Base-by-base conservation (phyloP, 129 eudicot genomes). In the Centella asiatica region DNA sequence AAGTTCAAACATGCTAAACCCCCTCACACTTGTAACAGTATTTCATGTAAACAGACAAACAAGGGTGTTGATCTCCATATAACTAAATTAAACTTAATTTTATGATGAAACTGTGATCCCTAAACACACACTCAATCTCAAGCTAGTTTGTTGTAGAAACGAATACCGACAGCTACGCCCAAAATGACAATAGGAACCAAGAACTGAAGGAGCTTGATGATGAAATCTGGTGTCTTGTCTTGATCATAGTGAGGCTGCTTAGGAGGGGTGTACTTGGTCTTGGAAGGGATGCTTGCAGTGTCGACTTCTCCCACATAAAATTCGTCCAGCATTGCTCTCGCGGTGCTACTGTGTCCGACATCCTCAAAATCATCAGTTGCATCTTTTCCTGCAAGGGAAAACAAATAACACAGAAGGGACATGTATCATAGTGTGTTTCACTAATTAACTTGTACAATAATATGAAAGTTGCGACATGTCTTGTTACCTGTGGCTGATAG, bases 341-440 rank as follows among this genome's bases (percentile, higher is more conserved):
- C 97, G 23, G 73, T 60, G 50, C 86, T 93, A 68, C 95, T 85
- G 69, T 90, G 97, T 6, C 95, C 95, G 22, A 81, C 81, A 57
- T 90, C 97, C 67, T 90, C 95, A 69, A 90, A 90, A 67, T 90
- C 97, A 36, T 83, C 66, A 0, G 95, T 85, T 29, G 97, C 97
- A 42, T 90, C 97, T 74, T 90, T 90, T 55, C 97, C 97, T 90
- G 77, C 52, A 66, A 69, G n/a, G n/a, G n/a, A n/a, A n/a, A n/a
- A n/a, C n/a, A n/a, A n/a, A n/a, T n/a, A n/a, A n/a, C n/a, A n/a
- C n/a, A n/a, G n/a, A n/a, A 36, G 42, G 42, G 42, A 13, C 42
- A 36, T 7, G 2, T 2, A 36, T 6, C 42, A 36, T 2, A 1
- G 1, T 3, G 12, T 36, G 3, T 42, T 1, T 42, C 19, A 13